Percentiles rank a stretch among this genome's conserved stretches.
Evolutionary conservation across 768 basidiomycete genomes (phyloP).

Genomic region (Leccinum broughii): DNA sequence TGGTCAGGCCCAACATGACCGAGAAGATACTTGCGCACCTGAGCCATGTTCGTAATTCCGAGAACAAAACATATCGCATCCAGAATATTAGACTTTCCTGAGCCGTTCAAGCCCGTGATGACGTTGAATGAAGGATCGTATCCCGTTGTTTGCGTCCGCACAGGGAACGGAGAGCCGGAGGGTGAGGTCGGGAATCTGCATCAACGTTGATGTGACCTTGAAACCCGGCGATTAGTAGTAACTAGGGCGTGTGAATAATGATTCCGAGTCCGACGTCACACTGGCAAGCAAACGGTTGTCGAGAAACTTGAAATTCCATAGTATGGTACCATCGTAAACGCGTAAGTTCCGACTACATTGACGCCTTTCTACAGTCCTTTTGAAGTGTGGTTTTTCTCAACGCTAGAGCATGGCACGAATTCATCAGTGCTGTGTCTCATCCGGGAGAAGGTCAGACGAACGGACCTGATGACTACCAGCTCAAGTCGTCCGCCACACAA

Average conservation of each 20-base stretch:
- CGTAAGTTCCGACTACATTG: neutral
- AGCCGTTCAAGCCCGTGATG: constrained; percentile 94
- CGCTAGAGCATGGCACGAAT: neutral
- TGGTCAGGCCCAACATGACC: neutral
- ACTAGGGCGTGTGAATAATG: too few relatives aligned
- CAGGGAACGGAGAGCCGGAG: constrained; percentile 58
- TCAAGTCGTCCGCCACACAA: neutral
- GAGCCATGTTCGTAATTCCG: constrained; percentile 96
- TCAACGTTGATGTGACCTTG: too few relatives aligned
- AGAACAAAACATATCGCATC: constrained; percentile 99
- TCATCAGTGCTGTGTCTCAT: neutral
- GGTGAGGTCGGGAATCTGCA: too few relatives aligned
- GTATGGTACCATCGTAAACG: too few relatives aligned
- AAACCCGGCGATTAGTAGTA: too few relatives aligned
- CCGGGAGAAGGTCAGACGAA: neutral
- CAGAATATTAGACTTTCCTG: constrained; percentile 98
- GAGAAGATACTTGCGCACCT: constrained; percentile 46
- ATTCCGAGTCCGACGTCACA: too few relatives aligned
- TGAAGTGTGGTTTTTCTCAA: neutral
- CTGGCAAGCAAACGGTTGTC: too few relatives aligned
- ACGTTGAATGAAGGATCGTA: constrained; percentile 99
- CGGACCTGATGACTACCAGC: neutral
- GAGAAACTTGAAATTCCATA: too few relatives aligned
- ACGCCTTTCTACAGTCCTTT: neutral
- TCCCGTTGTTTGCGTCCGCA: constrained; percentile 91